phyloP scores from a whole-genome alignment of 352 stramenopile species.

The Phytophthora constricta region DNA sequence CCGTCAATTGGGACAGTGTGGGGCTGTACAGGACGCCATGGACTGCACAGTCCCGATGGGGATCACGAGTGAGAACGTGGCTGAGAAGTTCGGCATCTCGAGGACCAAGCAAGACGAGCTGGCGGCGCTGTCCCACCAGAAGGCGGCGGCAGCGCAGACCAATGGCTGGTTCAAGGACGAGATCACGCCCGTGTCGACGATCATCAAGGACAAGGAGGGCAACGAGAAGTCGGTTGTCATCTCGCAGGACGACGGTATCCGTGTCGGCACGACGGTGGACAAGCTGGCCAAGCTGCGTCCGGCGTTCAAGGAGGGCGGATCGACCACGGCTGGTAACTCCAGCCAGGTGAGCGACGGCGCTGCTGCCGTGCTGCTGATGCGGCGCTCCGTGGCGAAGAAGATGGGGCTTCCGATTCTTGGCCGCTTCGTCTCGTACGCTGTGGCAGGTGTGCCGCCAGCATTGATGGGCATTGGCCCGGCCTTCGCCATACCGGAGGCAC shows the following conservation, averaged over 20 bases:
- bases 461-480: conserved; percentile 90
- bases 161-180: conserved; percentile 90
- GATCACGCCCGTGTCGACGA: conserved; percentile 87
- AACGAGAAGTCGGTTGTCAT: conserved; percentile 82
- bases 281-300: conserved; percentile 77
- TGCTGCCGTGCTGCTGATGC: conserved; percentile 89
- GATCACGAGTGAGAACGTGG: conserved; percentile 89
- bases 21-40: conserved; percentile 67
- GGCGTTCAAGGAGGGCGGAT: conserved; percentile 84
- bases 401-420: conserved; percentile 85
- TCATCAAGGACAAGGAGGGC: conserved; percentile 77
- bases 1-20: conserved; percentile 72
- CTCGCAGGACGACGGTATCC: conserved; percentile 76
- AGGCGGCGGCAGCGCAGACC: conserved; percentile 71
- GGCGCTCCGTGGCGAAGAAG: conserved; percentile 75
- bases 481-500: conserved; percentile 77
- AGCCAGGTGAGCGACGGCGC: conserved; percentile 91
- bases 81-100: conserved; percentile 76
- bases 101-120: conserved; percentile 83
- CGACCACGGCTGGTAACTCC: conserved; percentile 85
- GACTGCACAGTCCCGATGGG: conserved; percentile 89
- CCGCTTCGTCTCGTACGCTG: conserved; percentile 86
- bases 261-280: conserved; percentile 66
- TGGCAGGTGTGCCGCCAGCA: conserved; percentile 83
- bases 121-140: conserved; percentile 76